These are phyloP conservation scores for Rhizophora mangle DNA, from an alignment of 345 rosid species.

Conservation along the genomic window DNA sequence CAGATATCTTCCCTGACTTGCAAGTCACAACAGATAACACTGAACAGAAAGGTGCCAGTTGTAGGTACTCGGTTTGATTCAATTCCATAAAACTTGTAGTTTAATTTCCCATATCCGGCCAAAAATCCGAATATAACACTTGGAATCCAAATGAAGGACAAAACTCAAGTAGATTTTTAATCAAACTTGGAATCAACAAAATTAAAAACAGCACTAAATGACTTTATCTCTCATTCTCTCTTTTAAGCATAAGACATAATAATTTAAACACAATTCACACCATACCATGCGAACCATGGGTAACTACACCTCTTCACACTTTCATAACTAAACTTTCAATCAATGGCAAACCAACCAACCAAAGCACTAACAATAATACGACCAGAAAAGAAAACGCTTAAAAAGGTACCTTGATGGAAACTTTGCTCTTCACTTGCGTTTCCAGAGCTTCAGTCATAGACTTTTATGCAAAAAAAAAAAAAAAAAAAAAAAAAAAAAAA, in stretches of 20 bases:
- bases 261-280: constrained; percentile 21
- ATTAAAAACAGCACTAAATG: no score
- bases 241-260: no score
- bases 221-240: not conserved
- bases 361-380: not conserved
- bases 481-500: not conserved
- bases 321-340: not conserved
- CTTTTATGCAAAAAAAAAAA: constrained; percentile 25
- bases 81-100: no score
- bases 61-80: no score
- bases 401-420: constrained; percentile 60
- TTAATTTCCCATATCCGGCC: no score
- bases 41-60: no score
- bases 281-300: constrained; percentile 45
- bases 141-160: no score
- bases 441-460: constrained; percentile 97
- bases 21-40: no score
- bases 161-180: no score
- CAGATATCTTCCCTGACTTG: no score
- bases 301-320: not conserved
- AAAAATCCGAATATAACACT: no score
- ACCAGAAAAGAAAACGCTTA: not conserved
- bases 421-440: constrained; percentile 91
- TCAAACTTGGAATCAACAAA: no score
- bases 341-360: not conserved